Percentiles rank a stretch among this genome's conserved stretches.
These are phyloP conservation scores for Hypoxylon lienhwacheense DNA, from an alignment of 495 filamentous ascomycete genomes.

Conservation along the genomic window DNA sequence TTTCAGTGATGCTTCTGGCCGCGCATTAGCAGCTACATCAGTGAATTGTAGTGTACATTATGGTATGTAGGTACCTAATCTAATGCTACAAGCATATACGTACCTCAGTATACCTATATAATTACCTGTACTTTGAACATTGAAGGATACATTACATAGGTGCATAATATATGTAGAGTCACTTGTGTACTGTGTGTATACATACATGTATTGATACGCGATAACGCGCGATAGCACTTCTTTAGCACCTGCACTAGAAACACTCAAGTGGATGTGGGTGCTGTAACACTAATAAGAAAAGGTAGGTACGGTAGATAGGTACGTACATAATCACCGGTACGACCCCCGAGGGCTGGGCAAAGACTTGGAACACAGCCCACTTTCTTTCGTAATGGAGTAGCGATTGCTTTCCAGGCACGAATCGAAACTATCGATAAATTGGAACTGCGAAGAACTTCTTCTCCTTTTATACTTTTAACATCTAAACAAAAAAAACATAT, in stretches of 20 bases:
- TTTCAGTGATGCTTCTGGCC: slow-evolving; percentile 14
- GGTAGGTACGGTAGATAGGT: too few relatives aligned
- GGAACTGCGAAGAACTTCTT: slow-evolving; percentile 21
- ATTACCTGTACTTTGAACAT: too few relatives aligned
- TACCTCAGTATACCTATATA: too few relatives aligned
- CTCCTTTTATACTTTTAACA: slow-evolving; percentile 5
- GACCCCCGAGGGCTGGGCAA: slow-evolving; percentile 23
- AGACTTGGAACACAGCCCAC: slow-evolving; percentile 30
- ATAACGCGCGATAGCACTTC: too few relatives aligned
- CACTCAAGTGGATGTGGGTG: too few relatives aligned
- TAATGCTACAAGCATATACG: too few relatives aligned
- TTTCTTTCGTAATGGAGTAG: slow-evolving; percentile 33
- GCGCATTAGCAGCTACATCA: slow-evolving; percentile 21
- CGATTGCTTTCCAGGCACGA: slow-evolving; percentile 32
- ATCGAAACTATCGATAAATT: slow-evolving; percentile 33
- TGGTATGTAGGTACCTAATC: neutral
- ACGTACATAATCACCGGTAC: neutral
- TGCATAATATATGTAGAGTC: too few relatives aligned
- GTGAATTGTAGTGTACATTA: neutral
- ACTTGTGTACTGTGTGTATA: too few relatives aligned
- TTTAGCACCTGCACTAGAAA: too few relatives aligned
- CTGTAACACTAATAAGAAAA: too few relatives aligned
- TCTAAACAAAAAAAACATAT: slow-evolving; percentile 7
- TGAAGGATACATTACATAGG: too few relatives aligned
- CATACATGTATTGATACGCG: too few relatives aligned